A percentile compares a stretch with the other conserved stretches of the same genome.
Evolutionary conservation across 2,329 filamentous ascomycete genomes (phyloP).

Genomic region (Xylariaceae sp.): DNA sequence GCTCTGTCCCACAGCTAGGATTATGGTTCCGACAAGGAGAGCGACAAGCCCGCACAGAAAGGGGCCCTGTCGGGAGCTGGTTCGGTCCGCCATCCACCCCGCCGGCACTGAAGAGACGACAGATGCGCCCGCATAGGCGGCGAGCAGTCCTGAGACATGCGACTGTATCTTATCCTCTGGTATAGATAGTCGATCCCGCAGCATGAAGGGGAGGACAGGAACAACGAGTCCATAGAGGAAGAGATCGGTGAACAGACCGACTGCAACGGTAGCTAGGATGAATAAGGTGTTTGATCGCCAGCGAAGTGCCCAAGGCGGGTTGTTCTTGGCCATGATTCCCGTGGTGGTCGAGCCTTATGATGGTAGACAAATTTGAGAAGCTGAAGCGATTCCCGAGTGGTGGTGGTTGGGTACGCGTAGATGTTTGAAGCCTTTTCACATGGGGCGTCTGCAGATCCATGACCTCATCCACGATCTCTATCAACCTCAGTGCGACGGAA

Average conservation of each 20-base stretch:
- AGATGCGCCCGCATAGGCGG: constrained; percentile 52
- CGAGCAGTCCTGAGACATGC: constrained; percentile 51
- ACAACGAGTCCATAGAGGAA: constrained; percentile 60
- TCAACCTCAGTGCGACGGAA: too few relatives aligned
- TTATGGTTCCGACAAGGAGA: constrained; percentile 51
- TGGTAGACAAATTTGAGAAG: too few relatives aligned
- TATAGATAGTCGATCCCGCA: constrained; percentile 48
- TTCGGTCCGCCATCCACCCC: constrained; percentile 54
- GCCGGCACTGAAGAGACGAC: constrained; percentile 50
- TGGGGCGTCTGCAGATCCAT: too few relatives aligned
- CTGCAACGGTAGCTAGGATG: constrained; percentile 54
- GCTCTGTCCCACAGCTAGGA: constrained; percentile 50
- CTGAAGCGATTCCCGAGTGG: too few relatives aligned
- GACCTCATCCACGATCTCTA: too few relatives aligned
- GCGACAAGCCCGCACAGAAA: constrained; percentile 56
- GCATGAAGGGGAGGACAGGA: constrained; percentile 57
- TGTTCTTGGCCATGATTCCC: too few relatives aligned
- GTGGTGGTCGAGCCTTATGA: too few relatives aligned
- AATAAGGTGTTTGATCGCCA: constrained; percentile 60
- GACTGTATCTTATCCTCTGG: constrained; percentile 49
- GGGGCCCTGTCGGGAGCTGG: constrained; percentile 51
- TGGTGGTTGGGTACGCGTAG: too few relatives aligned
- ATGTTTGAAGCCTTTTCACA: too few relatives aligned
- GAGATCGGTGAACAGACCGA: constrained; percentile 56
- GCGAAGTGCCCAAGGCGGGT: constrained; percentile 23